Base-by-base conservation (phyloP, 768 basidiomycete genomes). In the Auricularia auricula-judae region DNA sequence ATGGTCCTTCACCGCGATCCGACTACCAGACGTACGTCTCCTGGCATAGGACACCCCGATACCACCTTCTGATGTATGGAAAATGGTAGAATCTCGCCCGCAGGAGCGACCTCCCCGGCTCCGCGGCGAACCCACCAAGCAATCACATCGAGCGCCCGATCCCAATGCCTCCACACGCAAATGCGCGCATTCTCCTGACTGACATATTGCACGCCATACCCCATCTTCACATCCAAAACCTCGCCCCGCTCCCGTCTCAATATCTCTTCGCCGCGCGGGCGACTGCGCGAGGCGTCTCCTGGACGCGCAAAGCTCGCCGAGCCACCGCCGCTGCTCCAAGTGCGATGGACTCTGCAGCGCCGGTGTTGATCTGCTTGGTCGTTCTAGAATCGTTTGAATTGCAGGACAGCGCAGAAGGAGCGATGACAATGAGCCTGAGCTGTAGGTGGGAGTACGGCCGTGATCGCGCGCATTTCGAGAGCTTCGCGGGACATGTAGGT, bases 11-110 rank as follows among this genome's bases (percentile, higher is more conserved):
- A 77, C 75, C 2, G 79, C 81, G 35, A 72, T 72, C 14, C 84
- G 85, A 5, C 75, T 97, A 36, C 86, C 91, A 1, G 93, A 97
- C 67, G 96, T 94, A 72, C 62, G 90, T 78, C 11, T 59, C 29
- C 29, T 3, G 29, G 29, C 29, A 29, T 29, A 29, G 29, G 29
- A 29, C 29, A 29, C 29, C 29, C 29, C 29, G 29, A 29, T 29
- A 29, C 29, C 29, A 29, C 34, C 18, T 43, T 14, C 29, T 33
- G 42, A 47, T 58, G 11, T 12, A 8, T 54, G 11, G 29, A 7
- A 54, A 8, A 10, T 7, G 53, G 29, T 54, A 18, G 29, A 29
- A 29, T 29, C n/a, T 54, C 11, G 18, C 29, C 53, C n/a, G n/a
- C 29, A n/a, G n/a, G 11, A 29, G 18, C n/a, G 53, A 18, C 7